Percentiles rank a stretch among this genome's conserved stretches.
These are phyloP conservation scores for Cutaneotrichosporon cutaneum DNA, from an alignment of 1,284 basidiomycete genomes.

Conservation along the genomic window DNA sequence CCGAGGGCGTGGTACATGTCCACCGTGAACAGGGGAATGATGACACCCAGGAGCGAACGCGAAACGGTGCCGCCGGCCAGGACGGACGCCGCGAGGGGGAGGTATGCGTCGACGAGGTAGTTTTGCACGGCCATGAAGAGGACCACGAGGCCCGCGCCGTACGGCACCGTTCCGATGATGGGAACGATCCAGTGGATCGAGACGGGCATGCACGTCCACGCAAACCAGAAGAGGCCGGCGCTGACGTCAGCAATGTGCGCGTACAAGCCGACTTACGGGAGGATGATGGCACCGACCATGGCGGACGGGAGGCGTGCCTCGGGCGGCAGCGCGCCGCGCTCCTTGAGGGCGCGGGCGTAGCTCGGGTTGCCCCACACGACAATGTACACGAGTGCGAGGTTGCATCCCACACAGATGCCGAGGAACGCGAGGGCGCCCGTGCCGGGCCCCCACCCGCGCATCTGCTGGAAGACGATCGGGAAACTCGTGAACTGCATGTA, in stretches of 20 bases:
- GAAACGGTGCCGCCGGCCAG: constrained; percentile 68
- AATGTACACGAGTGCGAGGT: constrained; percentile 61
- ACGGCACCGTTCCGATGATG: constrained; percentile 62
- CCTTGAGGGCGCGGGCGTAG: constrained; percentile 26
- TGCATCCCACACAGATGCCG: constrained; percentile 62
- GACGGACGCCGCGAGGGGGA: constrained; percentile 57
- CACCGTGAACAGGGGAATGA: constrained; percentile 61
- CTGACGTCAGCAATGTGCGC: not conserved
- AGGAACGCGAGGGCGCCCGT: constrained; percentile 64
- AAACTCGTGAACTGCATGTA: constrained; percentile 42
- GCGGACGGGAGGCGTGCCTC: constrained; percentile 62
- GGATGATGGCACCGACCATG: constrained; percentile 59
- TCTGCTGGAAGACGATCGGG: constrained; percentile 53
- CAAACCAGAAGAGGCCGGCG: constrained; percentile 33
- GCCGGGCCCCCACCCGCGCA: constrained; percentile 48
- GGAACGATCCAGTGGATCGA: constrained; percentile 63
- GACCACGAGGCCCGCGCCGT: constrained; percentile 54
- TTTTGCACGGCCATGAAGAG: constrained; percentile 35
- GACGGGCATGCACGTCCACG: constrained; percentile 60
- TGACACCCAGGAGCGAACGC: constrained; percentile 61
- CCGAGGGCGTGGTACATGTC: constrained; percentile 61
- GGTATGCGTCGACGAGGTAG: constrained; percentile 66
- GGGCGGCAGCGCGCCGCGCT: constrained; percentile 32
- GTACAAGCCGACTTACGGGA: constrained; percentile 56
- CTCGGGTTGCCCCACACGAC: constrained; percentile 38